Conservation (phyloP, 208 protist species). For the Perkinsela sp. region DNA sequence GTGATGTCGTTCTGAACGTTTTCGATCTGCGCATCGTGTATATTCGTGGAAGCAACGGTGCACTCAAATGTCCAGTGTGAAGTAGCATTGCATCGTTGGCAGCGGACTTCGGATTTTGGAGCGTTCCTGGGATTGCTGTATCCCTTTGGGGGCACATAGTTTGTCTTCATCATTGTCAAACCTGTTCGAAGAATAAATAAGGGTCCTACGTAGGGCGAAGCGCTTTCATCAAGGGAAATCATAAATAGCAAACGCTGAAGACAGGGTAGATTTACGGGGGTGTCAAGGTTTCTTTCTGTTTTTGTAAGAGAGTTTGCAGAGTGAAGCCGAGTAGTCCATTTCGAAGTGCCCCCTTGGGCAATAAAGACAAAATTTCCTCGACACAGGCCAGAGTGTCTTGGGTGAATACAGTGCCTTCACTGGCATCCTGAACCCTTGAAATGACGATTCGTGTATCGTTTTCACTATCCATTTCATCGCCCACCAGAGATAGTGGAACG, state of each 20-base stretch:
- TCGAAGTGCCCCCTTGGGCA: background rate
- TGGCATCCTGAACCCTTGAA: background rate
- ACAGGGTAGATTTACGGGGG: no score
- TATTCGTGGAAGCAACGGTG: background rate
- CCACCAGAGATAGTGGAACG: background rate
- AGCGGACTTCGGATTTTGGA: background rate
- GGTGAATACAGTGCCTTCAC: background rate
- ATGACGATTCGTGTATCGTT: background rate
- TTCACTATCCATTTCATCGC: background rate
- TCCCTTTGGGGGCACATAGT: background rate
- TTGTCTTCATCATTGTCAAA: background rate
- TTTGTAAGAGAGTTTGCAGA: no score
- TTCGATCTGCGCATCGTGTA: background rate
- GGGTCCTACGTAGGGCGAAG: no score
- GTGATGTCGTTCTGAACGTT: background rate
- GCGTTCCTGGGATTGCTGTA: background rate
- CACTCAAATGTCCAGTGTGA: background rate
- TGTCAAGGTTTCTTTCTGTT: no score
- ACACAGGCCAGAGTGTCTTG: background rate
- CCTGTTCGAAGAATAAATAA: no score
- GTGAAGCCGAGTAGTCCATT: background rate
- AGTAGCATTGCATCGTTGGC: background rate
- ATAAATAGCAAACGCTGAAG: no score
- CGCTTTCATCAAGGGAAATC: no score
- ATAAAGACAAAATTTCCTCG: background rate